These are phyloP conservation scores for Kazachstania psychrophila DNA, from an alignment of 805 yeast species.

Conservation along the genomic window DNA sequence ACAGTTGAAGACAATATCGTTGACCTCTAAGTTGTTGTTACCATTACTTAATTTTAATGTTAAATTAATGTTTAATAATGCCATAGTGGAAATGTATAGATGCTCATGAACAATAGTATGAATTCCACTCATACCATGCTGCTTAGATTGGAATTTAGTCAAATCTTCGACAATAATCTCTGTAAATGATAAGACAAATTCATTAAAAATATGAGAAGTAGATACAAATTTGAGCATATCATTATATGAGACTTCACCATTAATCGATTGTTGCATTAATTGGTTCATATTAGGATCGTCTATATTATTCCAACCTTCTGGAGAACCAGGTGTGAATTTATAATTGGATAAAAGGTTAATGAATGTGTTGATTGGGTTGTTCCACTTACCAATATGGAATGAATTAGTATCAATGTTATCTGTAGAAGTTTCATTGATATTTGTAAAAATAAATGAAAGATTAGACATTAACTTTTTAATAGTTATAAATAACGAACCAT, in stretches of 20 bases:
- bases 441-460: slow-evolving; percentile 25
- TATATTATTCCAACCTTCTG: slow-evolving; percentile 10
- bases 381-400: slow-evolving; percentile 16
- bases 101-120: slow-evolving; percentile 27
- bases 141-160: slow-evolving; percentile 23
- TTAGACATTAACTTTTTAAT: slow-evolving; percentile 31
- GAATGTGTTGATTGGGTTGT: slow-evolving; percentile 28
- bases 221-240: slow-evolving; percentile 18
- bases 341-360: slow-evolving; percentile 13
- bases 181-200: slow-evolving; percentile 21
- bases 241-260: slow-evolving; percentile 16
- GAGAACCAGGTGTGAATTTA: slow-evolving; percentile 1
- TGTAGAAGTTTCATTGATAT: slow-evolving; percentile 14
- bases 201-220: slow-evolving; percentile 17
- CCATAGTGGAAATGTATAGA: slow-evolving; percentile 27
- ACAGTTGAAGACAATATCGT: slow-evolving; percentile 20
- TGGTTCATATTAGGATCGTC: slow-evolving; percentile 5
- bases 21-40: background rate
- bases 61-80: slow-evolving; percentile 23
- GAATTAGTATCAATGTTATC: slow-evolving; percentile 3
- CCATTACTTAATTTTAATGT: slow-evolving; percentile 5
- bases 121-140: slow-evolving; percentile 20
- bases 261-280: slow-evolving; percentile 10
- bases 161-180: slow-evolving; percentile 30
- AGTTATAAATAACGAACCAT: slow-evolving; percentile 12